phyloP scores from a whole-genome alignment of 2,329 filamentous ascomycete species.

The Trichophyton benhamiae region DNA sequence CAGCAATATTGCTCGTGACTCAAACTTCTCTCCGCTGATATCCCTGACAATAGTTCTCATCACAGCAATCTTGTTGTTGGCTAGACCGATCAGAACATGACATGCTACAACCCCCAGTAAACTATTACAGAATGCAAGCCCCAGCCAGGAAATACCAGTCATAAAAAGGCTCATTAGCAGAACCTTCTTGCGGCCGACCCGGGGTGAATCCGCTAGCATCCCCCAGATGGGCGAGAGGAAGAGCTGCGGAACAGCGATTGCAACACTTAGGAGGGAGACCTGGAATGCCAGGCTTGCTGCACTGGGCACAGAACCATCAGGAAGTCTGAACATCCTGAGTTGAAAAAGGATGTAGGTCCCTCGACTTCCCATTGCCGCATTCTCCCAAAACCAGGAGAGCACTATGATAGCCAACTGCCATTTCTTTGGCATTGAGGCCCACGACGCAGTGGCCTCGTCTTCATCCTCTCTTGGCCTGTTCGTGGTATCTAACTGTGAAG shows the following conservation, averaged over 20 bases:
- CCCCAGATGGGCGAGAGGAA: not conserved
- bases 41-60: not conserved
- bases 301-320: not conserved
- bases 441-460: not conserved
- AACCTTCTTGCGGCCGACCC: not conserved
- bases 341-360: not conserved
- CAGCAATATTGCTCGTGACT: not conserved
- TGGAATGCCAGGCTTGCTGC: not conserved
- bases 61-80: not conserved
- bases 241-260: not conserved
- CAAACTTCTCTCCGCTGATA: not conserved
- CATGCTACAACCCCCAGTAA: not conserved
- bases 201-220: not conserved
- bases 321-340: not conserved
- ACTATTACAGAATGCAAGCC: not conserved
- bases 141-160: not conserved
- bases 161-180: not conserved
- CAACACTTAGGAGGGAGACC: not conserved
- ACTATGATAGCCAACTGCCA: not conserved
- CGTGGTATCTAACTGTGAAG: not conserved
- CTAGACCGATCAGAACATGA: not conserved
- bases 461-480: not conserved
- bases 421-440: not conserved
- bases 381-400: not conserved
- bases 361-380: not conserved